These are phyloP conservation scores for Chaetomium sp. DNA, from an alignment of 2,329 filamentous ascomycete species.

Conservation along the genomic window DNA sequence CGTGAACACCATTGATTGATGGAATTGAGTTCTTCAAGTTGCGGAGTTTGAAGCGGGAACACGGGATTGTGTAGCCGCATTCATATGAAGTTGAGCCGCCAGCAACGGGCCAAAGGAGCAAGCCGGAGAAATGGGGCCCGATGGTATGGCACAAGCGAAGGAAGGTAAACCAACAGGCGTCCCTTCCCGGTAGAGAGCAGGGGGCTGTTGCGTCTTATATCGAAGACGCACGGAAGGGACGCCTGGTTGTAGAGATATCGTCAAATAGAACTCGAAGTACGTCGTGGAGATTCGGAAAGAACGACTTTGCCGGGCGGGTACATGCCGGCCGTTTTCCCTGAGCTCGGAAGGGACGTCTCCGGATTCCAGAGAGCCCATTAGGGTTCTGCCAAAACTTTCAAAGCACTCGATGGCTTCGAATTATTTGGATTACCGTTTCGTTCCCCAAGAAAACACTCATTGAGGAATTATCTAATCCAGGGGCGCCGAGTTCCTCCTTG, in stretches of 20 bases:
- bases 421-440: no score
- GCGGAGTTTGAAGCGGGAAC: conserved; percentile 4
- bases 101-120: no score
- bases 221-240: not conserved
- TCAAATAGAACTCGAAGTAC: not conserved
- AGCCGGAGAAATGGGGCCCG: no score
- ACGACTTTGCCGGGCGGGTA: not conserved
- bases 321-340: not conserved
- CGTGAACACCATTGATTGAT: conserved; percentile 3
- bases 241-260: not conserved
- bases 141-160: no score
- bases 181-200: not conserved
- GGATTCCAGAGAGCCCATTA: not conserved
- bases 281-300: not conserved
- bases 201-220: not conserved
- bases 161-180: no score
- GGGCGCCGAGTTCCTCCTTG: no score
- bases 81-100: not conserved
- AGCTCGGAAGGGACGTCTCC: conserved; percentile 18
- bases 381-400: not conserved
- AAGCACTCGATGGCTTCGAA: no score
- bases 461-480: no score
- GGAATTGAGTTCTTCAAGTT: not conserved
- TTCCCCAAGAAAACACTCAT: no score
- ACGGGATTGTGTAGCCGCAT: conserved; percentile 7